These are phyloP conservation scores for Lipomyces kockii DNA, from an alignment of 805 yeast genomes.

Conservation along the genomic window DNA sequence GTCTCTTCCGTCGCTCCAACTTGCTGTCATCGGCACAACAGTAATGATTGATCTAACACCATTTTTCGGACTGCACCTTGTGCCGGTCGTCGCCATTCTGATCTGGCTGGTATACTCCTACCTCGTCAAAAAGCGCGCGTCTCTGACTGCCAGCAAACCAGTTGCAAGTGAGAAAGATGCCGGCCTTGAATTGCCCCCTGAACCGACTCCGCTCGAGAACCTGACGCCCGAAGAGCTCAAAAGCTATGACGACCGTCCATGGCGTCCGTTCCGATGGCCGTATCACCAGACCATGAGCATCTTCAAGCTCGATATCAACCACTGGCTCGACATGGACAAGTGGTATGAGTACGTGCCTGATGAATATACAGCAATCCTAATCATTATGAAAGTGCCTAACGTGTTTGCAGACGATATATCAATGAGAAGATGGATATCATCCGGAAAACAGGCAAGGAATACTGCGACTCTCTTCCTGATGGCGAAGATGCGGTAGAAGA, in stretches of 20 bases:
- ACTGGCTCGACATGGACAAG: constrained; percentile 82
- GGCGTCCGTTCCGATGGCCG: constrained; percentile 83
- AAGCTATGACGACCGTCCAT: constrained; percentile 72
- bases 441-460: constrained; percentile 62
- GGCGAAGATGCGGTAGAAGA: constrained; percentile 62
- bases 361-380: not conserved
- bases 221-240: constrained; percentile 70
- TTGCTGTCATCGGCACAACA: not conserved
- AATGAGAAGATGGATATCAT: constrained; percentile 64
- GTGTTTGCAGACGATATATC: constrained; percentile 56
- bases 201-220: constrained; percentile 59
- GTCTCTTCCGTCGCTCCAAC: not conserved
- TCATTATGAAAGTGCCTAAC: not conserved
- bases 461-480: constrained; percentile 68
- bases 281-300: constrained; percentile 81
- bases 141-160: not conserved
- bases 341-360: constrained; percentile 50
- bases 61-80: not conserved
- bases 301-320: constrained; percentile 69
- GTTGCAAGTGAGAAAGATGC: not conserved
- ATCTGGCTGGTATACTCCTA: not conserved
- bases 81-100: not conserved
- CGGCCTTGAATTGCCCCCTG: constrained; percentile 42
- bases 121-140: not conserved
- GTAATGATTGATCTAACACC: not conserved